Evolutionary conservation across 2,329 filamentous ascomycete species (phyloP), one percentile per base, ranked within the genome.

Genomic region (Sphaerostilbella broomeana): DNA sequence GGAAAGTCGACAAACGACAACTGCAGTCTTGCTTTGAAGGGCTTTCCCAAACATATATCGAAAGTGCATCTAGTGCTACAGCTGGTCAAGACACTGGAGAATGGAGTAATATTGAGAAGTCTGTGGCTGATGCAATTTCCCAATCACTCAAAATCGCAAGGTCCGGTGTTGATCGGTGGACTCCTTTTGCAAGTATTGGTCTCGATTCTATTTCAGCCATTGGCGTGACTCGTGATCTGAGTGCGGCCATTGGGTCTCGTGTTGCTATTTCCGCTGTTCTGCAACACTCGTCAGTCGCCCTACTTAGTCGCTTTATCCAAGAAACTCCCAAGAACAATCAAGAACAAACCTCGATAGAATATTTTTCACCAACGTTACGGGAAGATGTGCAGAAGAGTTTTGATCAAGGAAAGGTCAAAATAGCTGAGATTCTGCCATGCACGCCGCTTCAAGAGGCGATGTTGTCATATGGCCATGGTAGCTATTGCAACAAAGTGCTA

Each of bases 361-460:
- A n/a, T n/a, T n/a, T n/a, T n/a, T n/a, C n/a, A n/a, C n/a, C n/a
- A n/a, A n/a, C n/a, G n/a, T n/a, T n/a, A n/a, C n/a, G n/a, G n/a
- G n/a, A n/a, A n/a, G n/a, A n/a, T 18, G 40, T 71, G 6, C 16
- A 17, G 5, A 16, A 18, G 6, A 9, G 7, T 12, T 36, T 46
- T 9, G 6, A 15, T 5, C 20, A 43, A 4, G 44, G 57, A 2
- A 57, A 58, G 0, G 55, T 58, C 4, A 30, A 49, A 0, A 64
- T 84, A 3, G 60, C 73, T 20, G 67, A 64, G 2, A 68, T 94
- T 7, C 62, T 89, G 5, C 88, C 88, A 1, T 95, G 89, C 55
- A 94, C 87, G 2, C 84, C 88, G 1, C 64, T 95, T 0, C 89
- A 95, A 57, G 84, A 94, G 63, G 84, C 82, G 1, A 95, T 95